phyloP scores from a whole-genome alignment of 2,329 filamentous ascomycete genomes.

The Fusarium sarcochroum region DNA sequence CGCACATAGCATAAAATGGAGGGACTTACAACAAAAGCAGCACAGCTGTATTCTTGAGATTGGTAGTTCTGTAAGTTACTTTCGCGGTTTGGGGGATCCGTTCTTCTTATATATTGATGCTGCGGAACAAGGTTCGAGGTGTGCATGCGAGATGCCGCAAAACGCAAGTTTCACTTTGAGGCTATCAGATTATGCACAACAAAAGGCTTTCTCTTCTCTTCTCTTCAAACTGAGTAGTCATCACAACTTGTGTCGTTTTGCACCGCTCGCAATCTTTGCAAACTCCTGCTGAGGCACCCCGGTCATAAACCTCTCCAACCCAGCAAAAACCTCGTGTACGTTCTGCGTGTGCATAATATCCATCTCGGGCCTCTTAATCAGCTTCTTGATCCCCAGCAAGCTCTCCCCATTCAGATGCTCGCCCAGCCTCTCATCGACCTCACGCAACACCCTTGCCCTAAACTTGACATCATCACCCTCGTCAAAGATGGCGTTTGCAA shows the following conservation, averaged over 20 bases:
- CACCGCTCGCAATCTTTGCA: constrained; percentile 82
- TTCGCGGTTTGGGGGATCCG: too few species aligned
- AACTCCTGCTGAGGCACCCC: constrained; percentile 93
- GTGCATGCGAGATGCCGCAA: too few species aligned
- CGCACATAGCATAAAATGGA: too few species aligned
- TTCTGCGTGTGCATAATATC: constrained; percentile 83
- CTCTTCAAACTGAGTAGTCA: too few species aligned
- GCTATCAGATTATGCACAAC: too few species aligned
- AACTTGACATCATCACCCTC: constrained; percentile 79
- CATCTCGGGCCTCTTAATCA: constrained; percentile 81
- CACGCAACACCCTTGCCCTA: constrained; percentile 76
- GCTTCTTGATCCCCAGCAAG: constrained; percentile 84
- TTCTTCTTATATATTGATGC: too few species aligned
- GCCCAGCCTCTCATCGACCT: constrained; percentile 86
- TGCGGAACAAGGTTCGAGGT: too few species aligned
- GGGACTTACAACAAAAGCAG: too few species aligned
- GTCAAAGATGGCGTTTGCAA: constrained; percentile 86
- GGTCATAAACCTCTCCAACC: constrained; percentile 82
- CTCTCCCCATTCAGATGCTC: constrained; percentile 84
- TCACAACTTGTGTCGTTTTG: constrained; percentile 95
- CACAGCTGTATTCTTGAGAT: too few species aligned
- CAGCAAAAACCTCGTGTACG: constrained; percentile 86
- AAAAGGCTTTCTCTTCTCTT: too few species aligned
- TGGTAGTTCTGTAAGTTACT: too few species aligned
- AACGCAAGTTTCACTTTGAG: too few species aligned